Conservation (phyloP, 495 filamentous ascomycete species). For the Lasiosphaeria miniovina region DNA sequence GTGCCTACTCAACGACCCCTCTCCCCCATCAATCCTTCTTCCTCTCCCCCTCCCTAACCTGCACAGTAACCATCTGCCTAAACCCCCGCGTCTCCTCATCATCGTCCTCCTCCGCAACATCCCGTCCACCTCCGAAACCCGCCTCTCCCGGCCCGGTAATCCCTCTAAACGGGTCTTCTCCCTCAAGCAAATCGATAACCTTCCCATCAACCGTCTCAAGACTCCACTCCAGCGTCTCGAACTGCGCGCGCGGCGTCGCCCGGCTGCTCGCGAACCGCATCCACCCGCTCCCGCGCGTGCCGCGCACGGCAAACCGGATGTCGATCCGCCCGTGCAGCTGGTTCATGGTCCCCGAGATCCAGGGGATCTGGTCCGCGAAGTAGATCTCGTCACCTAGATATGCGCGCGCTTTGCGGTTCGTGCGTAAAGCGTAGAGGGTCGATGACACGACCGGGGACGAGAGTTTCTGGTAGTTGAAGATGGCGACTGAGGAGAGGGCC, state of each 20-base stretch:
- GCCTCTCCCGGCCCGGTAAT: conserved; percentile 25
- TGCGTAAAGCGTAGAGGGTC: conserved; percentile 87
- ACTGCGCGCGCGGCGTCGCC: conserved; percentile 66
- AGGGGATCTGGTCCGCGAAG: conserved; percentile 81
- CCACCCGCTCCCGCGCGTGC: conserved; percentile 64
- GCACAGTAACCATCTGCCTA: conserved; percentile 33
- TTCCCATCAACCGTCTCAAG: conserved; percentile 63
- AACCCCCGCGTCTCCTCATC: conserved; percentile 38
- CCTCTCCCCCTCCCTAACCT: conserved; percentile 17
- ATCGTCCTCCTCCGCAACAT: conserved; percentile 37
- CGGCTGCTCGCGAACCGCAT: conserved; percentile 81
- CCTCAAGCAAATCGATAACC: conserved; percentile 65
- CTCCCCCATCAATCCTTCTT: conserved; percentile 15
- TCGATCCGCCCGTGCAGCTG: conserved; percentile 89
- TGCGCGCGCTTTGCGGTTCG: conserved; percentile 66
- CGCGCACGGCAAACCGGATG: conserved; percentile 84
- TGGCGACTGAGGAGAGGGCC: conserved; percentile 65
- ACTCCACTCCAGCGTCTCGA: conserved; percentile 76
- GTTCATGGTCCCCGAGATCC: conserved; percentile 92
- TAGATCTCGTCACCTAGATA: conserved; percentile 89
- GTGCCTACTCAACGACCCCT: not conserved
- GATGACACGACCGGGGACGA: conserved; percentile 77
- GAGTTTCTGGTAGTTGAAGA: conserved; percentile 98
- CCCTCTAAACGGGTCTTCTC: conserved; percentile 58
- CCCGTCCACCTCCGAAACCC: conserved; percentile 1